Base-by-base conservation (phyloP, 2,329 filamentous ascomycete genomes). In the Scedosporium minutisporum region DNA sequence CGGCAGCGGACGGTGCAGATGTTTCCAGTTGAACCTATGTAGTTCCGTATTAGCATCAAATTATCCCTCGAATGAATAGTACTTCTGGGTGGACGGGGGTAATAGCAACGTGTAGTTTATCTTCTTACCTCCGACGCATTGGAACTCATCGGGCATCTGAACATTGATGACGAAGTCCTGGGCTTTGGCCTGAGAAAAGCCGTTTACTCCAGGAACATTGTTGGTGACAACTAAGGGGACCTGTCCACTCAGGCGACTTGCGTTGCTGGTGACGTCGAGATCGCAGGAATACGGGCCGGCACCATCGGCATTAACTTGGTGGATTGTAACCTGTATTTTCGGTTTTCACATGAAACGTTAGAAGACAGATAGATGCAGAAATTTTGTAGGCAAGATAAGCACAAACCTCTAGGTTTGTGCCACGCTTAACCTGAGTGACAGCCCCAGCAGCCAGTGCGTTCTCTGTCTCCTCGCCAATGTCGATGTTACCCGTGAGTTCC, bases 1-100 rank as follows among this genome's bases (percentile, higher is more conserved):
- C 81, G 77, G 75, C 83, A 86, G 29, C 83, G 78, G 12, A 86
- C 76, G 0, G 82, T 85, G 75, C 82, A 84, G 44, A 84, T 68
- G 62, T 84, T 80, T 42, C 84, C 84, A 1, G 82, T 83, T 0
- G 83, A 82, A 4, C 73, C 79, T 79, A 46, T 6, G 18, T 5
- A 27, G 16, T 18, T 64, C 58, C 88, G 1, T 58, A 42, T 58
- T 58, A 65, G 64, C 10, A 16, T 4, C 4, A 16, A 6, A 0
- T 3, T 9, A 0, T 65, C 9, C 6, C 3, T 10, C 9, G 0
- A 10, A n/a, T n/a, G 42, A 58, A 9, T 33, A 33, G 29, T 9
- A 33, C 29, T 9, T 33, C 29, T 33, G 29, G 3, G 29, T 33
- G 29, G 42, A 46, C 12, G 44, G 21, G 6, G n/a, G 44, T 48